Evolutionary conservation across 345 rosid species (phyloP), one percentile per base, ranked within the genome.

Genomic region (Corchorus capsularis): DNA sequence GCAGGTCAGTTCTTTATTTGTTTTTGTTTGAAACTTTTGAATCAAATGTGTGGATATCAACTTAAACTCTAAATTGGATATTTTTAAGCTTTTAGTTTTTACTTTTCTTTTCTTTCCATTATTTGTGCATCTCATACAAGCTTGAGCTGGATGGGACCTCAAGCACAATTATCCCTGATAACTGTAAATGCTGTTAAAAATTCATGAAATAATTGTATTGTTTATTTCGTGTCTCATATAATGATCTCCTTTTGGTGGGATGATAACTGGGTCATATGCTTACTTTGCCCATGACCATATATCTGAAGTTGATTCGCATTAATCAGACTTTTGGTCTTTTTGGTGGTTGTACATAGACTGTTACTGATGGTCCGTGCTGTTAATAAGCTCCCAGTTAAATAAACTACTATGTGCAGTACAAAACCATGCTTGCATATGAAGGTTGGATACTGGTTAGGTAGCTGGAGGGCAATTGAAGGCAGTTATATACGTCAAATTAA

Each of bases 1-100:
- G 82, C 96, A 96, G 94, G 99, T 91, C 45, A 76, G 79, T 32
- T 60, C 43, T 22, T 49, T 34, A 32, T 17, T 1, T 64, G 20
- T 52, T 32, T 76, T 66, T 59, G 50, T 71, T 65, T 39, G 50
- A 45, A 43, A 50, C 46, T 27, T 69, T 56, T 32, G 20, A 69
- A 63, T 46, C 17, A 35, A 63, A 16, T 46, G 41, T 37, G 37
- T 54, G 16, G n/a, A 45, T 68, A 19, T 34, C 27, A 50, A 27
- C 19, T 49, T 68, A 27, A 49, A 68, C n/a, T 8, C 27, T 46
- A 35, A 66, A 13, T 11, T 20, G 45, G 53, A 20, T 45, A 12
- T 17, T 46, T 66, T 39, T 39, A 4, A 3, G 4, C n/a, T 45
- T 34, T 60, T 65, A 43, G 52, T 20, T 45, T 45, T 8, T 20